A percentile compares a stretch with the other conserved stretches of the same genome.
These are phyloP conservation scores for Papiliotrema terrestris DNA, from an alignment of 1,284 basidiomycete genomes.

Conservation along the genomic window DNA sequence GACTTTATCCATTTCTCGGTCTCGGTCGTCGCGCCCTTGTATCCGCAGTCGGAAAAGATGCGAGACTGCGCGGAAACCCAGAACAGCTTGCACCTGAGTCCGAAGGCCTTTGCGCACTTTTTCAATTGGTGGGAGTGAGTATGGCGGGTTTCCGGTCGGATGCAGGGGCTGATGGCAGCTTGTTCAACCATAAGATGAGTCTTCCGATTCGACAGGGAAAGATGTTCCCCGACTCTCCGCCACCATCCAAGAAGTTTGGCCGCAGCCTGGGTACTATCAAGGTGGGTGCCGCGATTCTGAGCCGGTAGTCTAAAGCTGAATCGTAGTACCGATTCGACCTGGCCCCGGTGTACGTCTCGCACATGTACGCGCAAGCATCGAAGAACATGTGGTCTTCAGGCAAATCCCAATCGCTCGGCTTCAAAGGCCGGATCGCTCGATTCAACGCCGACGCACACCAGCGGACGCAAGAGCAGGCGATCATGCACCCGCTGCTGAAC, in stretches of 20 bases:
- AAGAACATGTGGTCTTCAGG: constrained; percentile 73
- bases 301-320: not conserved
- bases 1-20: constrained; percentile 92
- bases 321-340: constrained; percentile 70
- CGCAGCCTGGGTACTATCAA: constrained; percentile 88
- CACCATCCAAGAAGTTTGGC: constrained; percentile 82
- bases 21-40: constrained; percentile 67
- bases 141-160: no score
- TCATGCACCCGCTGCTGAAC: constrained; percentile 18
- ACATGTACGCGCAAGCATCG: constrained; percentile 78
- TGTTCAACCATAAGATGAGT: constrained; percentile 76
- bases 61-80: constrained; percentile 36
- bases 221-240: constrained; percentile 68
- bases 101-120: constrained; percentile 84
- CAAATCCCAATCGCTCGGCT: constrained; percentile 65
- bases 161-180: constrained; percentile 25
- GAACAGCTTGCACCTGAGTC: constrained; percentile 84
- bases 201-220: constrained; percentile 83
- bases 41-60: constrained; percentile 16
- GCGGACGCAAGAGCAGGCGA: constrained; percentile 69
- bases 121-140: constrained; percentile 75
- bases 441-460: constrained; percentile 92
- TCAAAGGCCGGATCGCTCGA: constrained; percentile 74
- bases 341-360: constrained; percentile 75
- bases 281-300: constrained; percentile 11